Base-by-base conservation (phyloP, 768 basidiomycete genomes). In the Roridomyces roridus region DNA sequence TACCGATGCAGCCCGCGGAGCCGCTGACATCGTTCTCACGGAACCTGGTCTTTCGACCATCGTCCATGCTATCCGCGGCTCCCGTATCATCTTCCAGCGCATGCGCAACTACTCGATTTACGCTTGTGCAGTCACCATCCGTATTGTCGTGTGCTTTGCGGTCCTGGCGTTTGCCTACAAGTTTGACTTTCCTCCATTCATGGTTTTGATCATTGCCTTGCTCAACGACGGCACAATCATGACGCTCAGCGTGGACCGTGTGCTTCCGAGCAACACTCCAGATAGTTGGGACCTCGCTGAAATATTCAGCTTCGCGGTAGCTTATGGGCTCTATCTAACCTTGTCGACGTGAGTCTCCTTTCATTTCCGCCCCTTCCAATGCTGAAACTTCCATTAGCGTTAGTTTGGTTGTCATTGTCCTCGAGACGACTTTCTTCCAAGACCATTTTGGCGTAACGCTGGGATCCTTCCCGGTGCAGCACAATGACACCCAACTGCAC, bases 61-160 rank as follows among this genome's bases (percentile, higher is more conserved):
- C 69, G 94, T 98, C 64, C 95, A 98, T 74, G 96, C 96, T 71
- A 98, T 98, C 74, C 93, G 94, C 63, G 94, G 94, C 61, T 97
- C 96, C 34, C 95, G 96, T 80, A 79, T 97, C 78, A 98, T 98
- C 77, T 98, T 98, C 91, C 96, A 98, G 72, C 92, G 96, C 79
- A 98, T 98, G 96, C 81, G 96, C 67, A 98, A 98, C 83, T 98
- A 98, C 77, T 90, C 96, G 42, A 96, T 98, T 79, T 95, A 94
- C 71, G 91, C 92, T 28, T 95, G 93, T 70, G 86, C 92, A 39
- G 93, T 96, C 66, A 97, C 96, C 59, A 97, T 97, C 75, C 96
- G 96, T 88, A 96, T 98, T 72, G 96, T 98, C 62, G 92, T 97
- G 65, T 96, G 92, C 76, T 98, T 98, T 77, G 87, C 94, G 57